phyloP scores from a whole-genome alignment of 345 rosid species.

The Gossypium raimondii region DNA sequence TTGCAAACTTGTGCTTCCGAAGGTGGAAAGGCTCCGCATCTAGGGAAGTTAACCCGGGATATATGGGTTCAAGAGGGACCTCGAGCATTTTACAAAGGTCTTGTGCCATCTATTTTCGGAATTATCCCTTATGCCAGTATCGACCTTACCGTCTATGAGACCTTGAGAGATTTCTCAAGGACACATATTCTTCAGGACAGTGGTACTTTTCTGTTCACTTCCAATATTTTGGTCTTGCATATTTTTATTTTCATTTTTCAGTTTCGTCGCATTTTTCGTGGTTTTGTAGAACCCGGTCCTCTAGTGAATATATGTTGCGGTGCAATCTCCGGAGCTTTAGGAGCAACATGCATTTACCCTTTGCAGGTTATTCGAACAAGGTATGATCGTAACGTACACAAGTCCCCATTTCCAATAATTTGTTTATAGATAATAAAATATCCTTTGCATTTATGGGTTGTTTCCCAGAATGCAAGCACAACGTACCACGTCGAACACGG shows the following conservation, averaged over 20 bases:
- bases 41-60: constrained; percentile 62
- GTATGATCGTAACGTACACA: constrained; percentile 27
- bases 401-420: neutral
- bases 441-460: neutral
- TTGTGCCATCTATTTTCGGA: constrained; percentile 84
- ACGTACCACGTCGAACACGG: constrained; percentile 32
- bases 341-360: constrained; percentile 92
- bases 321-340: constrained; percentile 80
- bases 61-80: constrained; percentile 91
- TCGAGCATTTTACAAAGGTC: constrained; percentile 88
- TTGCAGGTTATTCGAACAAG: constrained; percentile 91
- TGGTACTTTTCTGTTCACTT: constrained; percentile 35
- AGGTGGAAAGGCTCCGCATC: constrained; percentile 62
- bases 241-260: neutral
- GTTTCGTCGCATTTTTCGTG: neutral
- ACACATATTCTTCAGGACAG: constrained; percentile 55
- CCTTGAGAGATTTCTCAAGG: constrained; percentile 80
- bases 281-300: constrained; percentile 74
- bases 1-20: constrained; percentile 72
- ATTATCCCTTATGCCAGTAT: constrained; percentile 92
- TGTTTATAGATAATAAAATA: neutral
- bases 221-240: neutral
- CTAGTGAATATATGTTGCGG: constrained; percentile 86
- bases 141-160: constrained; percentile 90
- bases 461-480: constrained; percentile 87